Evolutionary conservation across 2,329 filamentous ascomycete genomes (phyloP).

Genomic region (Clonostachys chloroleuca): DNA sequence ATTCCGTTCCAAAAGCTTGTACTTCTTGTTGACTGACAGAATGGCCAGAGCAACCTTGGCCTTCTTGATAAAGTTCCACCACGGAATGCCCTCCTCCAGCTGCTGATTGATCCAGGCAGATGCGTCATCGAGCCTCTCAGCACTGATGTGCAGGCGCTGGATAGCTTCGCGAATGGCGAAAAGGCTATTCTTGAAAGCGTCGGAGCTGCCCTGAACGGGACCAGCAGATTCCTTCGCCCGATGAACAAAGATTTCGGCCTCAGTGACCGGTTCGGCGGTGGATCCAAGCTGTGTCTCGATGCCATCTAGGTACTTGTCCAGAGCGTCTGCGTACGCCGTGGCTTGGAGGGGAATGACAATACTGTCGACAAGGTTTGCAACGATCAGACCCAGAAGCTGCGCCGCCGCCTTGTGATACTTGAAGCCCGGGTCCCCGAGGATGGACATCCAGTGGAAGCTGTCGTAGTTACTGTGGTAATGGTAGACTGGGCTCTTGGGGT

Average conservation of each 20-base stretch:
- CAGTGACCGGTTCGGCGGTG: conserved; percentile 6
- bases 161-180: conserved; percentile 29
- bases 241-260: conserved; percentile 19
- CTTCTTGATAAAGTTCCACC: conserved; percentile 73
- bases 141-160: conserved; percentile 27
- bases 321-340: conserved; percentile 56
- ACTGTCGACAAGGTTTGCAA: conserved; percentile 56
- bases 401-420: conserved; percentile 64
- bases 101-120: conserved; percentile 36
- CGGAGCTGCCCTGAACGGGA: conserved; percentile 24
- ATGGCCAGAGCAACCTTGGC: conserved; percentile 61
- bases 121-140: conserved; percentile 37
- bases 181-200: conserved; percentile 33
- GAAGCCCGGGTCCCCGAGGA: conserved; percentile 67
- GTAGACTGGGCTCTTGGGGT: conserved; percentile 51
- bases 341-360: conserved; percentile 62
- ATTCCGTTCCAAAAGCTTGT: conserved; percentile 77
- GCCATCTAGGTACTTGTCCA: conserved; percentile 46
- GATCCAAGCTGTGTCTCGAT: conserved; percentile 43
- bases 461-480: conserved; percentile 93
- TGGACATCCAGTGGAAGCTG: conserved; percentile 84
- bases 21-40: conserved; percentile 68
- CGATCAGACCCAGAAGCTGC: conserved; percentile 58
- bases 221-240: conserved; percentile 15
- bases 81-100: conserved; percentile 55